phyloP scores from a whole-genome alignment of 257 asterid species.

The Fraxinus excelsior region DNA sequence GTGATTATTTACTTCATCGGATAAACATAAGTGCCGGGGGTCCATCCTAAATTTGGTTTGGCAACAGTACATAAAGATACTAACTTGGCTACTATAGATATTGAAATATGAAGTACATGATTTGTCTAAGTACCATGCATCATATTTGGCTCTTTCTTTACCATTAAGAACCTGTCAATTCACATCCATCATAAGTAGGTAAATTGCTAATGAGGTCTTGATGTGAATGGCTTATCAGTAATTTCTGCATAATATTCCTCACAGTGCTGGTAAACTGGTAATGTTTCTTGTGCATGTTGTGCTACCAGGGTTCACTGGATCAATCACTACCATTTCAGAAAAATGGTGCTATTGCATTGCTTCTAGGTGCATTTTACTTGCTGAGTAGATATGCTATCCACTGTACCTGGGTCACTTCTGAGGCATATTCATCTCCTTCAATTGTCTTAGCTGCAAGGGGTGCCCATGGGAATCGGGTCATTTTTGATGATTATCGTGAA shows the following conservation, averaged over 20 bases:
- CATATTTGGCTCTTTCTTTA: neutral
- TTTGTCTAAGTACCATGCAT: neutral
- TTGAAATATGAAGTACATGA: neutral
- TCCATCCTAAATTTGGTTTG: neutral
- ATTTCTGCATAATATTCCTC: conserved; percentile 10
- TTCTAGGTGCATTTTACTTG: conserved; percentile 82
- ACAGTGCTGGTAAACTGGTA: neutral
- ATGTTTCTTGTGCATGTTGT: conserved; percentile 12
- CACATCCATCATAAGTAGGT: neutral
- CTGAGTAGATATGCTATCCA: conserved; percentile 89
- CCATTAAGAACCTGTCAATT: neutral
- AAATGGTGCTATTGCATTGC: conserved; percentile 87
- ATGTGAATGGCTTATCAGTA: conserved; percentile 9
- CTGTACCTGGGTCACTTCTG: conserved; percentile 98
- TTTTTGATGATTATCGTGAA: conserved; percentile 93
- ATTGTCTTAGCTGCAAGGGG: conserved; percentile 99
- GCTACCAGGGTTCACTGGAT: conserved; percentile 69
- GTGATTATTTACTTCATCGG: neutral
- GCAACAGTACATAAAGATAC: neutral
- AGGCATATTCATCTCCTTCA: conserved; percentile 99
- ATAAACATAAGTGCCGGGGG: neutral
- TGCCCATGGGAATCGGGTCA: conserved; percentile 89
- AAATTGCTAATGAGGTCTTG: neutral
- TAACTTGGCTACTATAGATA: neutral
- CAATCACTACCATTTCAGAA: conserved; percentile 76